A percentile compares a stretch with the other conserved stretches of the same genome.
Evolutionary conservation across 805 yeast genomes (phyloP).

Genomic region (Maudiozyma saulgeensis): DNA sequence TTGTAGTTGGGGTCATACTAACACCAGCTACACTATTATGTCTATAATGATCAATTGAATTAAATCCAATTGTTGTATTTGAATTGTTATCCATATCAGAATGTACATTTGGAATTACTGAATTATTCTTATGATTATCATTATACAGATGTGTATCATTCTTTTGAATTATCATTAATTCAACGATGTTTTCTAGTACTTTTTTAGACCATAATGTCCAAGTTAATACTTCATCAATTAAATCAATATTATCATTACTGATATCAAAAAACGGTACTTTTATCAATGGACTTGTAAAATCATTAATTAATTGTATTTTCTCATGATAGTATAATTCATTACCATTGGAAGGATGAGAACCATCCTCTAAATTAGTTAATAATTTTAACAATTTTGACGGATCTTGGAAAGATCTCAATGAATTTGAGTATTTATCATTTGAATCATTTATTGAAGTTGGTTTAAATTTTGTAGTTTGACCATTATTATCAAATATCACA

Average conservation of each 20-base stretch:
- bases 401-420: background rate
- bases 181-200: slow-evolving; percentile 10
- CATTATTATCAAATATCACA: slow-evolving; percentile 9
- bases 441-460: background rate
- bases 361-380: background rate
- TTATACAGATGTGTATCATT: background rate
- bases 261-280: slow-evolving; percentile 20
- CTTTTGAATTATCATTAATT: background rate
- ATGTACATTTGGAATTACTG: background rate
- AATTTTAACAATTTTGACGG: background rate
- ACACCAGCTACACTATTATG: background rate
- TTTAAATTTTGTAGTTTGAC: slow-evolving; percentile 16
- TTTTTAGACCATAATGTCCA: slow-evolving; percentile 26
- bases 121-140: too few relatives aligned
- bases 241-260: slow-evolving; percentile 24
- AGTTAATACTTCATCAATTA: slow-evolving; percentile 19
- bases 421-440: too few relatives aligned
- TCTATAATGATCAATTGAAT: background rate
- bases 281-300: slow-evolving; percentile 22
- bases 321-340: slow-evolving; percentile 2
- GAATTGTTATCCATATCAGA: background rate
- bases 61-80: background rate
- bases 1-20: background rate
- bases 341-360: background rate
- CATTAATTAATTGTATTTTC: slow-evolving; percentile 17